Percentiles rank a stretch among this genome's conserved stretches.
phyloP scores from a whole-genome alignment of 805 yeast species.

The Wickerhamiella bombiphila region DNA sequence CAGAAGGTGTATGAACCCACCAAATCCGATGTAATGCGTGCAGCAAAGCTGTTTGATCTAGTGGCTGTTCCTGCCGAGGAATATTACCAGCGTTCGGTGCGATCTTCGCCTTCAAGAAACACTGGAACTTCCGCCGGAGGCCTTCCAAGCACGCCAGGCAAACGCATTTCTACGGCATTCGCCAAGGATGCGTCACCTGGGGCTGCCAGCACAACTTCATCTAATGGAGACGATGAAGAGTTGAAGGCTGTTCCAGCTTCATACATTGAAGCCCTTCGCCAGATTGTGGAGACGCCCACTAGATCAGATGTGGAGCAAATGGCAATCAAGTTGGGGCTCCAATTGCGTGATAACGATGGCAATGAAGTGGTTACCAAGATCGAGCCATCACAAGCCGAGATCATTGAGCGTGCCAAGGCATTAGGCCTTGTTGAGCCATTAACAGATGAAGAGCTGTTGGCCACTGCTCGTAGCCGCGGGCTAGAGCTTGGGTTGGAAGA shows the following conservation, averaged over 20 bases:
- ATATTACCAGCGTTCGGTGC: constrained; percentile 16
- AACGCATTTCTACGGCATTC: not conserved
- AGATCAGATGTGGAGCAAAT: constrained; percentile 17
- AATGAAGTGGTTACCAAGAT: constrained; percentile 36
- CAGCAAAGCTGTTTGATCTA: constrained; percentile 31
- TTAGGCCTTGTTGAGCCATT: constrained; percentile 13
- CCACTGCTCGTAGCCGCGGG: constrained; percentile 12
- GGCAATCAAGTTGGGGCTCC: constrained; percentile 19
- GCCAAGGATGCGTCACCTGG: not conserved
- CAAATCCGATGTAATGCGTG: constrained; percentile 22
- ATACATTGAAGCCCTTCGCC: constrained; percentile 20
- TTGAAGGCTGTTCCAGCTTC: constrained; percentile 21
- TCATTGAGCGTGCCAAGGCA: constrained; percentile 16
- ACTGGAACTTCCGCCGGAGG: not conserved
- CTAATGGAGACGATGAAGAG: constrained; percentile 6
- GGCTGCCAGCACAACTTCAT: not conserved
- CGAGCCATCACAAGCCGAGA: constrained; percentile 28
- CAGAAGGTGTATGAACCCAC: constrained; percentile 23
- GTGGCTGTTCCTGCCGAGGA: constrained; percentile 33
- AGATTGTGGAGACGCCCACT: constrained; percentile 22
- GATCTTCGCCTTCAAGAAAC: not conserved
- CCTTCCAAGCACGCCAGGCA: not conserved
- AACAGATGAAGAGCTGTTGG: constrained; percentile 5
- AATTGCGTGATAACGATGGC: constrained; percentile 2
- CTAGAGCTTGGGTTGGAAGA: constrained; percentile 17